Conservation (phyloP, 1,284 basidiomycete genomes). For the Fomitopsis pinicola region DNA sequence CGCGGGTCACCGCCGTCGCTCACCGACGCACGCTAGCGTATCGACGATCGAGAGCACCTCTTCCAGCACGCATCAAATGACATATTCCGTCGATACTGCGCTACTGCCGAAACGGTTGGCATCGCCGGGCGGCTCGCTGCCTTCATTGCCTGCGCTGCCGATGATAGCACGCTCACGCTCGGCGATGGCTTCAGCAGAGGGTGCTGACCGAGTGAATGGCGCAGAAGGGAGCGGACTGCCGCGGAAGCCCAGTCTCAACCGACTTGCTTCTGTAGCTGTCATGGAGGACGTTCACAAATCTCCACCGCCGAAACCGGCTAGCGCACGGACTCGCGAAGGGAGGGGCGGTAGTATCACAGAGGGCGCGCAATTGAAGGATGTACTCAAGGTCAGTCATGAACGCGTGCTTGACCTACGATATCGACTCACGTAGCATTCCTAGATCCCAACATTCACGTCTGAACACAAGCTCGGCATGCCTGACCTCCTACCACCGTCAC, state of each 20-base stretch:
- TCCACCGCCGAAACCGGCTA: constrained; percentile 42
- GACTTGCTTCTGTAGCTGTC: constrained; percentile 42
- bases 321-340: constrained; percentile 32
- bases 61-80: constrained; percentile 39
- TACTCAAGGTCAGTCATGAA: constrained; percentile 51
- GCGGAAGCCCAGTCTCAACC: constrained; percentile 38
- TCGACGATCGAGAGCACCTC: constrained; percentile 26
- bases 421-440: not conserved
- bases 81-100: constrained; percentile 53
- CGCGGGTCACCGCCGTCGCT: constrained; percentile 23
- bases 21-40: constrained; percentile 33
- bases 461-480: constrained; percentile 65
- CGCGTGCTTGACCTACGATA: not conserved
- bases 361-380: constrained; percentile 65
- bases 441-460: constrained; percentile 64
- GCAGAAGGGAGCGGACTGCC: constrained; percentile 12
- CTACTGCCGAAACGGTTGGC: constrained; percentile 28
- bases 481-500: constrained; percentile 77
- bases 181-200: constrained; percentile 40
- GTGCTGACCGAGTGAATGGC: constrained; percentile 10
- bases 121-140: constrained; percentile 27
- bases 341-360: constrained; percentile 46
- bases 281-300: constrained; percentile 34
- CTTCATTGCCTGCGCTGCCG: constrained; percentile 31
- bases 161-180: constrained; percentile 46